Evolutionary conservation across 1,139 yeast genomes (phyloP).

Genomic region (Sugiyamaella neomexicana): DNA sequence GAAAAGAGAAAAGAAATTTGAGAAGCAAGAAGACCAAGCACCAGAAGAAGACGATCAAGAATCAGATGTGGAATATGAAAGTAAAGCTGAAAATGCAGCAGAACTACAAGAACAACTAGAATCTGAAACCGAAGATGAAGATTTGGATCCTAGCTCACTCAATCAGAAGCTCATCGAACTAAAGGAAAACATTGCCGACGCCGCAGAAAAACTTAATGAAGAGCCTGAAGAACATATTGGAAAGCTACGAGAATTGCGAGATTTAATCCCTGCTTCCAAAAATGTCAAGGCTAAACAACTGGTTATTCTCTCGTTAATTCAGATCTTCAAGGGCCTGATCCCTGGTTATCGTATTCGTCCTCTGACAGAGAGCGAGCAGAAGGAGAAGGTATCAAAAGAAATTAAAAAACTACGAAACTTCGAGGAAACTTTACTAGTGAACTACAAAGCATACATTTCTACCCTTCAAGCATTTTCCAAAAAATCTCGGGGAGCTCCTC

Average conservation of each 20-base stretch:
- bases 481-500: slow-evolving; percentile 32
- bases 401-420: slow-evolving; percentile 71
- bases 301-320: slow-evolving; percentile 74
- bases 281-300: slow-evolving; percentile 70
- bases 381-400: slow-evolving; percentile 80
- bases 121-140: slow-evolving; percentile 37
- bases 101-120: slow-evolving; percentile 25
- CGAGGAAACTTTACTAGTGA: slow-evolving; percentile 72
- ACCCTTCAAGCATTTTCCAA: slow-evolving; percentile 44
- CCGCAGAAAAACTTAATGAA: slow-evolving; percentile 76
- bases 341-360: slow-evolving; percentile 89
- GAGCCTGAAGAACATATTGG: slow-evolving; percentile 85
- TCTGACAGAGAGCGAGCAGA: slow-evolving; percentile 73
- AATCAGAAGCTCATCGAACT: slow-evolving; percentile 58
- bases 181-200: slow-evolving; percentile 80
- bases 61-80: slow-evolving; percentile 32
- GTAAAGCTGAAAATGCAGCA: slow-evolving; percentile 30
- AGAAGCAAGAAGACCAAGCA: no score
- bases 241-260: slow-evolving; percentile 66
- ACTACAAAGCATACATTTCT: slow-evolving; percentile 70
- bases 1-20: slow-evolving; percentile 25
- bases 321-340: slow-evolving; percentile 79
- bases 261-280: slow-evolving; percentile 62
- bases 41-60: slow-evolving; percentile 26
- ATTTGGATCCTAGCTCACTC: slow-evolving; percentile 41